Evolutionary conservation across 768 basidiomycete genomes (phyloP).

Genomic region (Boletus rubescentipes): DNA sequence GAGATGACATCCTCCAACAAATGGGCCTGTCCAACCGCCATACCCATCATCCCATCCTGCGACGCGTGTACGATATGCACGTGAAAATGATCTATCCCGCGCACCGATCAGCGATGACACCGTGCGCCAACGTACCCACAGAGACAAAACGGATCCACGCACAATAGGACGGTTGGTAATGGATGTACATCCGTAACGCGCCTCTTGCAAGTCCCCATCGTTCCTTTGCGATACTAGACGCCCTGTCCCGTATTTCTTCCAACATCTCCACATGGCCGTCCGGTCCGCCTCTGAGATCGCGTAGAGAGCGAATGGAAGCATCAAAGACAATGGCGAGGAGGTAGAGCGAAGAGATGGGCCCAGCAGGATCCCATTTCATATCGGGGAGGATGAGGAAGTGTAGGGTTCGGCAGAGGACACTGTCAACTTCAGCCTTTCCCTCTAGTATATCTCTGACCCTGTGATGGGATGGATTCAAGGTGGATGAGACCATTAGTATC

Average conservation of each 20-base stretch:
- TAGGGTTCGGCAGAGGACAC: constrained; percentile 62
- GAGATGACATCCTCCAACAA: constrained; percentile 90
- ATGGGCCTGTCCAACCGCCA: constrained; percentile 89
- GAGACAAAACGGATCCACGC: constrained; percentile 22
- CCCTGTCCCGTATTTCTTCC: constrained; percentile 57
- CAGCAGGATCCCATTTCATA: constrained; percentile 92
- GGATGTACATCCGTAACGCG: constrained; percentile 76
- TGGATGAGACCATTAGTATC: too few species aligned
- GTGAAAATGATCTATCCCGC: constrained; percentile 79
- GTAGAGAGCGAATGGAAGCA: constrained; percentile 61
- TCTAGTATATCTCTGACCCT: constrained; percentile 88
- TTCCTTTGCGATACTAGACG: constrained; percentile 49
- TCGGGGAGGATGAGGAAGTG: constrained; percentile 86
- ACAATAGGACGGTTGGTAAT: constrained; percentile 98
- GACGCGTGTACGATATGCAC: constrained; percentile 87
- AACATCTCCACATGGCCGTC: constrained; percentile 66
- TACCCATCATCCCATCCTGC: constrained; percentile 55
- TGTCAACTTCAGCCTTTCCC: constrained; percentile 72
- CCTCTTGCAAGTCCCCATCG: constrained; percentile 67
- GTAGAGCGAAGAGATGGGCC: constrained; percentile 68
- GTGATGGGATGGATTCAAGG: background rate
- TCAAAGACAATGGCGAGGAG: constrained; percentile 76
- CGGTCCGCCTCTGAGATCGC: constrained; percentile 58
- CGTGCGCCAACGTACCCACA: too few species aligned
- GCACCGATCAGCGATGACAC: background rate